A percentile compares a stretch with the other conserved stretches of the same genome.
These are phyloP conservation scores for Balamuthia mandrillaris DNA, from an alignment of 208 protist species.

Conservation along the genomic window DNA sequence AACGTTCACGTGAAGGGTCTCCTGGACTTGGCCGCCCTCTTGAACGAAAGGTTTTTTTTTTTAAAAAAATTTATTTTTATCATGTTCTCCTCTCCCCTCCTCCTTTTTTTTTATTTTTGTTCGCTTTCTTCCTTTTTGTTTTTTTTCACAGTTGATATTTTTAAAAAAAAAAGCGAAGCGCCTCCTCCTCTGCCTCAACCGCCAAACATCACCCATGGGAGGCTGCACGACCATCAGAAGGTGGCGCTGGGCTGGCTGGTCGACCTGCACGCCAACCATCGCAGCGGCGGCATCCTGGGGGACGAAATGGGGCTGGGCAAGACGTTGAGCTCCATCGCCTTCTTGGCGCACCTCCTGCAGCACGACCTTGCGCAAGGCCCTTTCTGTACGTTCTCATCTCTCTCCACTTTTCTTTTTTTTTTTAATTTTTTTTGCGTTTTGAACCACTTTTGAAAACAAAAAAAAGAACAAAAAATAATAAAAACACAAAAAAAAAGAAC, in stretches of 20 bases:
- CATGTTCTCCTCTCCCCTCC: no score
- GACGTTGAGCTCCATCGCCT: slow-evolving; percentile 93
- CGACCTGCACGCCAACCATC: slow-evolving; percentile 73
- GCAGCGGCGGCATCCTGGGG: slow-evolving; percentile 80
- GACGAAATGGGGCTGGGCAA: slow-evolving; percentile 97
- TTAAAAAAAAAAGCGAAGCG: background rate
- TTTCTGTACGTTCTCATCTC: slow-evolving; percentile 84
- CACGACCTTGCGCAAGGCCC: slow-evolving; percentile 81
- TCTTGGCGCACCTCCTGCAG: slow-evolving; percentile 85
- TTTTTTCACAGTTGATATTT: background rate
- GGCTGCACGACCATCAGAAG: slow-evolving; percentile 80
- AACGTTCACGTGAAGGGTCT: no score
- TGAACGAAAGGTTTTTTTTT: no score
- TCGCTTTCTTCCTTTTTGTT: background rate
- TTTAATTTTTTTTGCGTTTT: no score
- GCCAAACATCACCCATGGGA: background rate
- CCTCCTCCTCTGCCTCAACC: background rate
- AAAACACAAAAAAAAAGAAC: no score
- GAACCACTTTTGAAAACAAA: no score
- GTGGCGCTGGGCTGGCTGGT: slow-evolving; percentile 90
- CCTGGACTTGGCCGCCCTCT: no score
- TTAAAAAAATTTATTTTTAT: no score
- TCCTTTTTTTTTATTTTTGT: no score
- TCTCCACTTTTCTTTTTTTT: slow-evolving; percentile 76
- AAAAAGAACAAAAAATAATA: no score